Base-by-base conservation (phyloP, 495 filamentous ascomycete species). In the Penicillium tannophilum region DNA sequence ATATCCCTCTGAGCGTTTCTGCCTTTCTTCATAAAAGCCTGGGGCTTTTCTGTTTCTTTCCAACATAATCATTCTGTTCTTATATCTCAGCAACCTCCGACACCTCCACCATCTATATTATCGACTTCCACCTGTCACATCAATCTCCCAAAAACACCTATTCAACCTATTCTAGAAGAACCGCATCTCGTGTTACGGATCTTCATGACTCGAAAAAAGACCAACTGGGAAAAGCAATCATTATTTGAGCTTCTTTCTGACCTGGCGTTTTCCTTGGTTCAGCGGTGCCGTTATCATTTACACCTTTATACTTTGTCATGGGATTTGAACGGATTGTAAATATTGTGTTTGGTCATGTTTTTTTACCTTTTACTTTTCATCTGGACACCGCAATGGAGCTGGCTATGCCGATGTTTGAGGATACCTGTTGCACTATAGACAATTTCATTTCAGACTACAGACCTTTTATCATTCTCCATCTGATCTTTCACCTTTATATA, bases 1-100 rank as follows among this genome's bases (percentile, higher is more conserved):
- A 69, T 70, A 70, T 70, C 65, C 67, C 62, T 61, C 44, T 70
- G 60, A 70, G 67, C 65, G 65, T 68, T 66, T 58, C 43, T 56
- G 51, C 35, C 36, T 56, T 56, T 45, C 17, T 39, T 48, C 9
- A 30, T 26, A 16, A 58, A 68, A 66, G 67, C 67, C 67, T 68
- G 65, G 65, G 58, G 67, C 67, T 64, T 64, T 67, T 59, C 56
- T 36, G 28, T 44, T 49, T 59, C 46, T 53, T 45, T 55, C 41
- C 19, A 39, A 43, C 54, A 45, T 49, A 20, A 47, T 20, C 43
- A 23, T 43, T 20, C 17, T 33, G 33, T 45, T 39, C 19, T 41
- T 9, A 39, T n/a, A n/a, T 23, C 30, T 20, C 30, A 4, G 6
- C 35, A 8, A 19, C 26, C 23, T 26, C 24, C 52, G 36, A 47